Base-by-base conservation (phyloP, 2,329 filamentous ascomycete species). In the Talaromyces rugulosus region DNA sequence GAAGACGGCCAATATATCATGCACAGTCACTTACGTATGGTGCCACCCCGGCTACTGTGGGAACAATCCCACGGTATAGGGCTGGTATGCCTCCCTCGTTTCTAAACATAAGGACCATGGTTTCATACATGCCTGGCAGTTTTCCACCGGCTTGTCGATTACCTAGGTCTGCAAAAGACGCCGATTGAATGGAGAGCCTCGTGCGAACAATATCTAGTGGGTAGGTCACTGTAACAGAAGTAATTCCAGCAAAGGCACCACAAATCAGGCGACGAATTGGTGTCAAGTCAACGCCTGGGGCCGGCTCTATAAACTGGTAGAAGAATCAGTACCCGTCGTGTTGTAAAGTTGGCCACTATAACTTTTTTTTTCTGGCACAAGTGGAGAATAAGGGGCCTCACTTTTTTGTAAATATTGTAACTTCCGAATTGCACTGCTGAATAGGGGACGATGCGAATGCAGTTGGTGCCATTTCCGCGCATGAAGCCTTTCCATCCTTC, bases 401-500 rank as follows among this genome's bases (percentile, higher is more conserved):
- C 93, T 80, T 87, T 85, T 78, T 96, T 97, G 80, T 99, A 99
- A 68, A 98, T 87, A 75, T 96, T 98, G 81, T 98, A 99, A 73
- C 92, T 96, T 68, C 94, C 94, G 77, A 99, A 99, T 73, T 99
- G 95, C 47, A 98, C 95, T 11, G 95, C 95, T 56, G 94, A 98
- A 77, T 99, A 99, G 4, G 95, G 95, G 58, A 99, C 92, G 68
- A 99, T 99, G 65, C 95, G 91, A 70, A 99, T 91, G 82, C 95
- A 99, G 77, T 99, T 99, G 64, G 93, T 97, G 66, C 95, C 95
- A 75, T 99, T 99, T 58, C 95, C 95, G 67, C 92, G 87, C 93
- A 99, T 96, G 77, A 98, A 96, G 0, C 95, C 95, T 75, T 87
- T 88, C 92, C 93, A 98, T 60, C 95, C 95, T 78, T 99, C 95